Percentiles rank a stretch among this genome's conserved stretches.
phyloP scores from a whole-genome alignment of 805 yeast genomes.

The Lipomyces yamadae region DNA sequence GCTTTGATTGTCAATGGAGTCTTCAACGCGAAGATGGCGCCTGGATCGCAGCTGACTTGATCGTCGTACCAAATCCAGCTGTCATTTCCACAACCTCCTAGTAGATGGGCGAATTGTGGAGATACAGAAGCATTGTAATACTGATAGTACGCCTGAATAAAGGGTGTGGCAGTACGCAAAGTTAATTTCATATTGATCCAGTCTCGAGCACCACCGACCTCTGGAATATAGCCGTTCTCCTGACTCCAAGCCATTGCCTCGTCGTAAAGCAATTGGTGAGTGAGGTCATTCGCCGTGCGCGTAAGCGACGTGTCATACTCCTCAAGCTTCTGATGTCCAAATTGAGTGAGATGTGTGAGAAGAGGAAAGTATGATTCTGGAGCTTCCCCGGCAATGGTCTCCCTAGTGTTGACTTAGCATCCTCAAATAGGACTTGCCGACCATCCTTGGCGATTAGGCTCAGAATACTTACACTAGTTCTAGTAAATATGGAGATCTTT shows the following conservation, averaged over 20 bases:
- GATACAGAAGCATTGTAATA: conserved; percentile 51
- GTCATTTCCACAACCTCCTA: conserved; percentile 48
- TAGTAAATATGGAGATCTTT: conserved; percentile 28
- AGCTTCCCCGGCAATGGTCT: conserved; percentile 44
- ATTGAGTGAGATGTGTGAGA: conserved; percentile 36
- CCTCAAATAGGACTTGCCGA: no score
- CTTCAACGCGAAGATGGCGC: conserved; percentile 79
- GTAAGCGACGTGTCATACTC: conserved; percentile 9
- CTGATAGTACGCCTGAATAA: conserved; percentile 66
- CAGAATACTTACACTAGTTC: conserved; percentile 31
- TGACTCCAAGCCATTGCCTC: conserved; percentile 25
- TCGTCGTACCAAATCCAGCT: conserved; percentile 62
- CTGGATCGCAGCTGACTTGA: conserved; percentile 64
- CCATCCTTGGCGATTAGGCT: no score
- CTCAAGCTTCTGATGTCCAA: conserved; percentile 32
- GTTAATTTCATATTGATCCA: conserved; percentile 54
- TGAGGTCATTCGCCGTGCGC: conserved; percentile 30
- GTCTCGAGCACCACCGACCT: conserved; percentile 29
- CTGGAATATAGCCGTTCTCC: conserved; percentile 18
- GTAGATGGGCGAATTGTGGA: conserved; percentile 44
- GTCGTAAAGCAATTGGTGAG: conserved; percentile 29
- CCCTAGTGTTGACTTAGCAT: conserved; percentile 34
- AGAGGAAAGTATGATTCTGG: conserved; percentile 46
- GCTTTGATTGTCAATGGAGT: conserved; percentile 45
- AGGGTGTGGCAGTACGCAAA: conserved; percentile 60